A percentile compares a stretch with the other conserved stretches of the same genome.
These are phyloP conservation scores for Elymus sibiricus DNA, from an alignment of 176 grass and related monocot species.

Conservation along the genomic window DNA sequence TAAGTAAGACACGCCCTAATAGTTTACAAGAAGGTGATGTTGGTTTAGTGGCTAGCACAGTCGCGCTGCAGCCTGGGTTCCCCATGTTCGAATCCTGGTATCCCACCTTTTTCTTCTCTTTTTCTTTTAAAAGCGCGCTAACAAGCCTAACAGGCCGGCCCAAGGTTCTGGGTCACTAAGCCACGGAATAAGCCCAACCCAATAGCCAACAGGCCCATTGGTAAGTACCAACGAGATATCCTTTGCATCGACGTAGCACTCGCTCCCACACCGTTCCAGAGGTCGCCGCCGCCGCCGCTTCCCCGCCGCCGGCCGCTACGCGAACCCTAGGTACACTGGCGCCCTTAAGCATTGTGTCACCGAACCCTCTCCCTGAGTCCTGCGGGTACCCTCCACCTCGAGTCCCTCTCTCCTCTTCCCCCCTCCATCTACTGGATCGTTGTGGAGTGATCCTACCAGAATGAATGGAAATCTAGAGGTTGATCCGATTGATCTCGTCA, in stretches of 20 bases:
- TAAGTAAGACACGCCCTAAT: too few species aligned
- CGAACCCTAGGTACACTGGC: neutral
- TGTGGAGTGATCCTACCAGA: neutral
- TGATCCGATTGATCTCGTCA: neutral
- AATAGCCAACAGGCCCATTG: neutral
- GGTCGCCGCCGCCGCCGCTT: too few species aligned
- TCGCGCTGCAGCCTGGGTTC: too few species aligned
- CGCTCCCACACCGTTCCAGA: neutral
- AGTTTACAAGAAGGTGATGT: too few species aligned
- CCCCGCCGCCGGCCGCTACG: neutral
- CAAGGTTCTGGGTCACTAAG: too few species aligned
- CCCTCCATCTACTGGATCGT: neutral
- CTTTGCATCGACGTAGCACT: neutral
- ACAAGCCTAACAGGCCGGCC: too few species aligned
- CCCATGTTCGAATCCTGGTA: too few species aligned
- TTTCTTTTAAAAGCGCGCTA: too few species aligned
- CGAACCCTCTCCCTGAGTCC: neutral
- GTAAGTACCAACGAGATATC: neutral
- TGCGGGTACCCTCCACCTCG: neutral
- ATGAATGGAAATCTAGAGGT: neutral
- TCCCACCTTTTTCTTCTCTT: too few species aligned
- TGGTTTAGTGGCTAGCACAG: too few species aligned
- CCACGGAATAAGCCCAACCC: neutral
- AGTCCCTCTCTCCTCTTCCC: neutral
- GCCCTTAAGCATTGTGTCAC: neutral